A percentile compares a stretch with the other conserved stretches of the same genome.
Evolutionary conservation across 352 stramenopile genomes (phyloP).

Genomic region (Globisporangium middletonii): DNA sequence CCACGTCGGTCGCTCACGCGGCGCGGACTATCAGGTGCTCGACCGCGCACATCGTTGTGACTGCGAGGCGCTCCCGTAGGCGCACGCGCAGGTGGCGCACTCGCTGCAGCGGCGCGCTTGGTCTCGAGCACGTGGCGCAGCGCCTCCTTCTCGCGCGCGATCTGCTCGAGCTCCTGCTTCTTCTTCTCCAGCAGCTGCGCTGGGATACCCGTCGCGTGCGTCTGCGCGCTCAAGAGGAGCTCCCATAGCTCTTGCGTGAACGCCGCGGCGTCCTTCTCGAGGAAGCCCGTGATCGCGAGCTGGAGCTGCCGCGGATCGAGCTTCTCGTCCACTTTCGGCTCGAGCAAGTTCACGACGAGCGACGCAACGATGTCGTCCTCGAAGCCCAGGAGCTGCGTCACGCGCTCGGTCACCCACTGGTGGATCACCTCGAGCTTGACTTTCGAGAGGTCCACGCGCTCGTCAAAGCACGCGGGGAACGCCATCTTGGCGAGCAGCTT

Average conservation of each 20-base stretch:
- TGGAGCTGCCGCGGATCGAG: slow-evolving; percentile 86
- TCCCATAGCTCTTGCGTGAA: slow-evolving; percentile 91
- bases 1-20: slow-evolving; percentile 4
- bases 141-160: slow-evolving; percentile 45
- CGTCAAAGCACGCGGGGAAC: slow-evolving; percentile 73
- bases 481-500: slow-evolving; percentile 83
- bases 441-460: slow-evolving; percentile 82
- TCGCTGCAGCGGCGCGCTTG: slow-evolving; percentile 33
- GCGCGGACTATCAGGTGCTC: slow-evolving; percentile 1
- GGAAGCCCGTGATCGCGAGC: slow-evolving; percentile 85
- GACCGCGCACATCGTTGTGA: too few relatives aligned
- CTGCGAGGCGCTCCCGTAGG: not conserved
- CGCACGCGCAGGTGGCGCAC: not conserved
- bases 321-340: slow-evolving; percentile 62
- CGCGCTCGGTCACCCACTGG: slow-evolving; percentile 83
- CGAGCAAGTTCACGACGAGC: slow-evolving; percentile 80
- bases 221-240: slow-evolving; percentile 85
- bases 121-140: slow-evolving; percentile 52
- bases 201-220: slow-evolving; percentile 84
- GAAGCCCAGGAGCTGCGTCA: slow-evolving; percentile 86
- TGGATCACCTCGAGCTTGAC: slow-evolving; percentile 89
- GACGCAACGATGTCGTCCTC: slow-evolving; percentile 91
- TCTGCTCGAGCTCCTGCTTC: slow-evolving; percentile 81
- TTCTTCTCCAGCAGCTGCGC: slow-evolving; percentile 85
- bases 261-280: slow-evolving; percentile 79